Evolutionary conservation across 805 yeast species (phyloP).

Genomic region (Zygosaccharomyces siamensis): DNA sequence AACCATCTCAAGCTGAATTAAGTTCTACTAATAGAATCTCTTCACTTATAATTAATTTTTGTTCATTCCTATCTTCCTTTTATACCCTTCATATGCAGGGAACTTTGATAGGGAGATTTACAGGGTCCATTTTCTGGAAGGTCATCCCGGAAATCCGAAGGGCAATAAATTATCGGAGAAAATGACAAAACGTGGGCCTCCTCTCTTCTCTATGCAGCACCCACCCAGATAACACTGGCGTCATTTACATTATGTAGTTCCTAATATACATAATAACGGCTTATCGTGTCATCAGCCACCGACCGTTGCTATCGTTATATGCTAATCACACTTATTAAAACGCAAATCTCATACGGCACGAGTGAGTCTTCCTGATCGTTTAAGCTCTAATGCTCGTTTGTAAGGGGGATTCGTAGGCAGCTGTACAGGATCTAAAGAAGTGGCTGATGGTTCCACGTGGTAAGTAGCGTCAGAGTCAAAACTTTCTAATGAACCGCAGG

Average conservation of each 20-base stretch:
- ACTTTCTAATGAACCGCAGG: conserved; percentile 87
- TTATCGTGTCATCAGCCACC: background rate
- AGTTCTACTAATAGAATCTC: background rate
- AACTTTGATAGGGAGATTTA: background rate
- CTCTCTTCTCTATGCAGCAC: no score
- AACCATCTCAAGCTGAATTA: background rate
- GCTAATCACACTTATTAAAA: background rate
- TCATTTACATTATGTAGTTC: no score
- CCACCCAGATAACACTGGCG: no score
- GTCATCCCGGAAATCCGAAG: background rate
- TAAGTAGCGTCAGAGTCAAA: conserved; percentile 97
- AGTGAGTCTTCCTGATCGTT: conserved; percentile 61
- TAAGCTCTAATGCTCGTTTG: conserved; percentile 83
- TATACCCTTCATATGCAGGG: background rate
- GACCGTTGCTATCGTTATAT: background rate
- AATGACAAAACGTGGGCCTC: background rate
- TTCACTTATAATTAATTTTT: background rate
- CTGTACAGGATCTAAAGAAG: conserved; percentile 85
- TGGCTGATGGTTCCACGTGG: conserved; percentile 34
- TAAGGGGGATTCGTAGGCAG: conserved; percentile 97
- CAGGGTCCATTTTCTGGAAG: conserved; percentile 4
- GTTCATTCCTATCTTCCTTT: background rate
- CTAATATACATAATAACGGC: background rate
- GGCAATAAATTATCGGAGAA: background rate
- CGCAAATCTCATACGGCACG: conserved; percentile 22